A percentile compares a stretch with the other conserved stretches of the same genome.
phyloP scores from a whole-genome alignment of 176 grass and related monocot genomes.

The Oryza brachyantha region DNA sequence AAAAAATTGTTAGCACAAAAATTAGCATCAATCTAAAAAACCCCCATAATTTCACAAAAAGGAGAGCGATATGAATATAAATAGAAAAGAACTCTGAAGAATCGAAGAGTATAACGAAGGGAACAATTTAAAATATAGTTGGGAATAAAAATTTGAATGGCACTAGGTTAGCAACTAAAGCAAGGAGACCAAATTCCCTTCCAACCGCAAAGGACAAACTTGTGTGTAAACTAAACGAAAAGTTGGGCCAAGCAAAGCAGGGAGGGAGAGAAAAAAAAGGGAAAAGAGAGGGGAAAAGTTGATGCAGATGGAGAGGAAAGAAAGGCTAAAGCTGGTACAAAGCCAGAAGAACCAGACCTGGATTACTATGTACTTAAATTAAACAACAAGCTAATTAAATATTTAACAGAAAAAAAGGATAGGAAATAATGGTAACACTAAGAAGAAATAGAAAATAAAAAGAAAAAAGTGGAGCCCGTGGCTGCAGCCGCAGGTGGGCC shows the following conservation, averaged over 20 bases:
- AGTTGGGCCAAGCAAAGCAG: slow-evolving; percentile 27
- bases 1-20: too few relatives aligned
- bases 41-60: too few relatives aligned
- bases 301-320: slow-evolving; percentile 47
- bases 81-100: neutral
- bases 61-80: neutral
- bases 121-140: neutral
- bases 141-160: neutral
- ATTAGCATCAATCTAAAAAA: too few relatives aligned
- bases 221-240: slow-evolving; percentile 36
- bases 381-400: slow-evolving; percentile 23
- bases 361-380: slow-evolving; percentile 48
- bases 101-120: neutral
- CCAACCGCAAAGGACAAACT: slow-evolving; percentile 63
- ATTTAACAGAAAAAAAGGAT: neutral
- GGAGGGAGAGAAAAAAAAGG: slow-evolving; percentile 24
- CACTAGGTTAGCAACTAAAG: slow-evolving; percentile 36
- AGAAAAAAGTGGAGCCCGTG: neutral
- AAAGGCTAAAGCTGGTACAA: slow-evolving; percentile 48
- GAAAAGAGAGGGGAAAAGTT: slow-evolving; percentile 12
- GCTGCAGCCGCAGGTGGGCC: neutral
- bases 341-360: slow-evolving; percentile 33
- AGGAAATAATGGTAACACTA: slow-evolving; percentile 22
- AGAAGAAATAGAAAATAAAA: neutral
- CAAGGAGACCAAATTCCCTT: slow-evolving; percentile 43